These are phyloP conservation scores for Tephrocybe sp. DNA, from an alignment of 768 basidiomycete genomes.

Conservation along the genomic window DNA sequence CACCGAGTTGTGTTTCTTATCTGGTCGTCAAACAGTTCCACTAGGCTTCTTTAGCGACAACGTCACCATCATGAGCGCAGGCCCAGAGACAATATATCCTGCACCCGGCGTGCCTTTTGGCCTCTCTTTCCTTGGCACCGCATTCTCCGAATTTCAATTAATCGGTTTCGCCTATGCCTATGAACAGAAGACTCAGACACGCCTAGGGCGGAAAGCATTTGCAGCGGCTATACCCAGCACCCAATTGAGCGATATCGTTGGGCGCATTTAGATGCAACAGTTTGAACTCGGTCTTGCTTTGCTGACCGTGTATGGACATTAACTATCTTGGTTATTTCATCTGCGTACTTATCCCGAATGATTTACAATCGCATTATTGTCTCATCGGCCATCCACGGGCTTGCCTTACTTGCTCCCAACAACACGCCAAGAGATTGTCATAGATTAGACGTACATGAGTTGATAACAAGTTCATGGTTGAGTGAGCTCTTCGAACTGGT, in stretches of 20 bases:
- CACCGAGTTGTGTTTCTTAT: not conserved
- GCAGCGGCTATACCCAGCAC: slow-evolving; percentile 54
- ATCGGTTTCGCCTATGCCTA: slow-evolving; percentile 62
- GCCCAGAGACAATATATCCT: slow-evolving; percentile 42
- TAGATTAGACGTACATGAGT: no score
- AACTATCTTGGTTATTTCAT: no score
- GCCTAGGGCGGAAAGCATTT: slow-evolving; percentile 47
- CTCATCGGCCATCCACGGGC: no score
- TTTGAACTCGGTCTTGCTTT: no score
- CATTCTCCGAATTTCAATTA: slow-evolving; percentile 56
- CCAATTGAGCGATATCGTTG: slow-evolving; percentile 35
- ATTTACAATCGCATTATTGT: no score
- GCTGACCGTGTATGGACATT: no score
- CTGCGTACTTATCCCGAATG: no score
- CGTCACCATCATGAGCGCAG: slow-evolving; percentile 34
- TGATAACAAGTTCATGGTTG: no score
- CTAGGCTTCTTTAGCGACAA: slow-evolving; percentile 56
- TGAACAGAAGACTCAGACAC: slow-evolving; percentile 58
- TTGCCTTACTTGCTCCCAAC: no score
- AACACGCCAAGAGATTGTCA: no score
- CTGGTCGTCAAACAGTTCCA: slow-evolving; percentile 39
- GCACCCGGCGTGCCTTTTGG: slow-evolving; percentile 61
- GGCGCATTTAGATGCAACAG: not conserved
- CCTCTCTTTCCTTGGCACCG: slow-evolving; percentile 58
- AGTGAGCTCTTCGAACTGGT: no score